These are phyloP conservation scores for Piloderma croceum DNA, from an alignment of 768 basidiomycete species.

Conservation along the genomic window DNA sequence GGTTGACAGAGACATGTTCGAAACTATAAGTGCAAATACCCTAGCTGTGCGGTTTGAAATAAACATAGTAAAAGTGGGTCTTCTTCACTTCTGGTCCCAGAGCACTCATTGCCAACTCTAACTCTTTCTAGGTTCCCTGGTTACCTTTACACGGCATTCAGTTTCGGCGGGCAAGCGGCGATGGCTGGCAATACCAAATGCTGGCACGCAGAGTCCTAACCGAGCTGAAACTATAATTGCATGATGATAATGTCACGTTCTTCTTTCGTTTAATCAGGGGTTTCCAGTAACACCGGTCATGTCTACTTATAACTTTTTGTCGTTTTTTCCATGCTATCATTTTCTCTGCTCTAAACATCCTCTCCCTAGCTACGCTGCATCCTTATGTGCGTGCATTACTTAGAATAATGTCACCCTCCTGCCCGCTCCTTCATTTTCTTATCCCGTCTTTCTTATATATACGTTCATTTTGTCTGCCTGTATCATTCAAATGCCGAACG, in stretches of 20 bases:
- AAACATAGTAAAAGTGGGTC: conserved; percentile 88
- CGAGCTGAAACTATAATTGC: conserved; percentile 72
- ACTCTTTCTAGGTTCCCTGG: conserved; percentile 69
- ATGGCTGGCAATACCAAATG: conserved; percentile 98
- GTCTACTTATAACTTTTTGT: background rate
- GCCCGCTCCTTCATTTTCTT: background rate
- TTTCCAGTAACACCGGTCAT: conserved; percentile 4
- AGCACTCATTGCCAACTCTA: conserved; percentile 2
- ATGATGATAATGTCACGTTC: background rate
- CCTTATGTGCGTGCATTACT: background rate
- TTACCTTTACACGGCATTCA: conserved; percentile 92
- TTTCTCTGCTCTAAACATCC: background rate
- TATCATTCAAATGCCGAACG: no score
- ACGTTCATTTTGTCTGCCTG: background rate
- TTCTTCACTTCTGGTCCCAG: conserved; percentile 2
- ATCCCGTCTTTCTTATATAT: background rate
- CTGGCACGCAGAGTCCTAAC: conserved; percentile 83
- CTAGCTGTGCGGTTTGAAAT: conserved; percentile 94
- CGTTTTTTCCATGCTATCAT: background rate
- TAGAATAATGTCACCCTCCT: background rate
- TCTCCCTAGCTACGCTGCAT: background rate
- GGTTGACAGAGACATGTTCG: conserved; percentile 64
- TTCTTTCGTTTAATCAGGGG: conserved; percentile 2
- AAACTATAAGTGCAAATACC: conserved; percentile 67
- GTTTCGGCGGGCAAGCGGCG: conserved; percentile 84